Base-by-base conservation (phyloP, 176 grass and related monocot species). In the Puya raimondii region DNA sequence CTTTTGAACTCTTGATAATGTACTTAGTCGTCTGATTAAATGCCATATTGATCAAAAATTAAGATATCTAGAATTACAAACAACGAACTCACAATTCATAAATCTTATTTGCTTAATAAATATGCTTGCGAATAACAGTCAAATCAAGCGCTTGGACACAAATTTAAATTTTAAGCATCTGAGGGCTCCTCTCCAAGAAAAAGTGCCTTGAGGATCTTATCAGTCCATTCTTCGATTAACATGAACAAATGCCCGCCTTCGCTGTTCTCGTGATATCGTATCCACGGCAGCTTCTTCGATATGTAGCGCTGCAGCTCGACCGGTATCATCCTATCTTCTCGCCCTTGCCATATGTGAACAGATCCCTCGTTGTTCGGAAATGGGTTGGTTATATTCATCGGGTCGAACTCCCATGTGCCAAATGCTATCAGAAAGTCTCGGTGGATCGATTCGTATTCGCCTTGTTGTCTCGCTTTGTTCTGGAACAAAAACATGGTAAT, bases 371-470 rank as follows among this genome's bases (percentile, higher is more conserved):
- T 80, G 56, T 66, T 22, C 48, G 86, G 83, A 73, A 89, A 94
- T 63, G 86, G 90, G 70, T 82, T 82, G 75, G 71, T 54, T 1
- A 80, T 76, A 27, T 74, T 22, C 27, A 66, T 70, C 0, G 86
- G 90, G 10, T 94, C 83, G 58, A 94, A 94, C 54, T 84, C 90
- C 90, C 90, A 94, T 4, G 65, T 48, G 2, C 90, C 14, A 58
- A 82, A 86, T 12, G 84, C 2, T 47, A 84, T 75, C 80, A 80
- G 81, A n/a, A 12, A 9, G 70, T 93, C 86, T 22, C 83, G 80
- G 78, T 76, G 73, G 20, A 82, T 63, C 0, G 90, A 89, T 47
- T 89, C 86, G 64, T 81, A 86, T 1, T 51, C 79, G 6, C 83
- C 83, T 48, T 94, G 74, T 8, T 86, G 67, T 3, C 80, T 86